Conservation (phyloP, 1,284 basidiomycete species). For the Phellopilus nigrolimitatus region DNA sequence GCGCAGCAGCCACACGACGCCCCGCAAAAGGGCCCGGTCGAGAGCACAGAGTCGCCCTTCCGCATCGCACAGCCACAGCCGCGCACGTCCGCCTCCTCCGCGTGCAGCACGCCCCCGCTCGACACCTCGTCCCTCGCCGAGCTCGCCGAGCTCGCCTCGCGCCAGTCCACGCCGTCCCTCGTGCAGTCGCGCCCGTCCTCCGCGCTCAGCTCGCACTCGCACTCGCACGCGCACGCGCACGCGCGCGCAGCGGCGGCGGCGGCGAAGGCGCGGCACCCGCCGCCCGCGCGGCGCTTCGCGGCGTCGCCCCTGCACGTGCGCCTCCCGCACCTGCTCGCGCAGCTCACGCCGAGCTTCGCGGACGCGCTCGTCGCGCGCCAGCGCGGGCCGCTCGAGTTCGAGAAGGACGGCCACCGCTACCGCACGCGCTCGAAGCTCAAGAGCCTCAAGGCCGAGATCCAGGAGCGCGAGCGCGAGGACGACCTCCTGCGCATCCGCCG, state of each 20-base stretch:
- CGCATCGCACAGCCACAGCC: constrained; percentile 16
- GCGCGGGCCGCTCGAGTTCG: constrained; percentile 16
- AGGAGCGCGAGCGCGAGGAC: constrained; percentile 12
- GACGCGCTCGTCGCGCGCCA: not conserved
- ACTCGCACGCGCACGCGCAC: not conserved
- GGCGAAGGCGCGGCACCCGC: not conserved
- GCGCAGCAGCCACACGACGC: not conserved
- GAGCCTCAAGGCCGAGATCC: constrained; percentile 12
- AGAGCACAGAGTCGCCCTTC: constrained; percentile 10
- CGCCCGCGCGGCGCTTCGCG: constrained; percentile 10
- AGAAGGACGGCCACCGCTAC: constrained; percentile 15
- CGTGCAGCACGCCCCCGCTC: constrained; percentile 6
- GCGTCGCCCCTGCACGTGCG: constrained; percentile 8
- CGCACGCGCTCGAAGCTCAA: constrained; percentile 15
- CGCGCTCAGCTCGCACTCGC: constrained; percentile 6
- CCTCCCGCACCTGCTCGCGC: constrained; percentile 7
- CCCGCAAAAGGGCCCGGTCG: constrained; percentile 3
- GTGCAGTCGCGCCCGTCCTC: constrained; percentile 12
- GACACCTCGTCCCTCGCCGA: constrained; percentile 7
- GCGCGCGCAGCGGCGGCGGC: not conserved
- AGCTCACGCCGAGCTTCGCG: not conserved
- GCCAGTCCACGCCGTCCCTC: constrained; percentile 5
- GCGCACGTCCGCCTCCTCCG: constrained; percentile 3
- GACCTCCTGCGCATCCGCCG: constrained; percentile 16
- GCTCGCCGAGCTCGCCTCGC: constrained; percentile 16